Evolutionary conservation across 371 early-diverging fungal genomes (phyloP).

Genomic region (Phascolomyces articulosus): DNA sequence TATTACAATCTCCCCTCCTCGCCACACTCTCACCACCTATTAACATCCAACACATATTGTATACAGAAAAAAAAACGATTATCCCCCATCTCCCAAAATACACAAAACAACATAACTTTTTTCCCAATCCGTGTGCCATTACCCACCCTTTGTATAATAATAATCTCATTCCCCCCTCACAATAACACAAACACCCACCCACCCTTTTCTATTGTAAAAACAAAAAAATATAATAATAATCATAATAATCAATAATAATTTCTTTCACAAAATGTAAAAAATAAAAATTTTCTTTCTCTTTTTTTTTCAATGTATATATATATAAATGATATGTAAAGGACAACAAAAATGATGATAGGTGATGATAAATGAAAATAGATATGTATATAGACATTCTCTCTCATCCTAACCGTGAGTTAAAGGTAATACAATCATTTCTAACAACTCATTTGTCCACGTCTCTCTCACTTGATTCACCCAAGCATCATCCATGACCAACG

Average conservation of each 20-base stretch:
- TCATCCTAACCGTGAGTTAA: constrained; percentile 38
- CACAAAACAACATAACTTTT: no score
- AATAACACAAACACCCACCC: background rate
- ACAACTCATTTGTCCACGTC: constrained; percentile 42
- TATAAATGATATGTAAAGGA: no score
- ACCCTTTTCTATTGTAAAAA: constrained; percentile 11
- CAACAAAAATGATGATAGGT: background rate
- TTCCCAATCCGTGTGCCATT: background rate
- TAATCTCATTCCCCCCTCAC: background rate
- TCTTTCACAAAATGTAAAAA: constrained; percentile 10
- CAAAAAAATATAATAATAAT: background rate
- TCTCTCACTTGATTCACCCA: constrained; percentile 36
- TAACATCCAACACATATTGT: no score
- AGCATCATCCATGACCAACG: constrained; percentile 44
- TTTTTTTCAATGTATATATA: background rate
- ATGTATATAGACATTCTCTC: no score
- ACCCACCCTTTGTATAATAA: background rate
- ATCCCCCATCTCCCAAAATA: no score
- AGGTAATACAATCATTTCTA: constrained; percentile 50
- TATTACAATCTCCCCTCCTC: no score
- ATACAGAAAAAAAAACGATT: no score
- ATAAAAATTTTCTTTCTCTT: background rate
- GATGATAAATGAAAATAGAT: background rate
- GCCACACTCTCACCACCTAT: no score
- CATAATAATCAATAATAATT: background rate